A percentile compares a stretch with the other conserved stretches of the same genome.
Conservation (phyloP, 2,329 filamentous ascomycete genomes). For the Aspergillus brasiliensis region DNA sequence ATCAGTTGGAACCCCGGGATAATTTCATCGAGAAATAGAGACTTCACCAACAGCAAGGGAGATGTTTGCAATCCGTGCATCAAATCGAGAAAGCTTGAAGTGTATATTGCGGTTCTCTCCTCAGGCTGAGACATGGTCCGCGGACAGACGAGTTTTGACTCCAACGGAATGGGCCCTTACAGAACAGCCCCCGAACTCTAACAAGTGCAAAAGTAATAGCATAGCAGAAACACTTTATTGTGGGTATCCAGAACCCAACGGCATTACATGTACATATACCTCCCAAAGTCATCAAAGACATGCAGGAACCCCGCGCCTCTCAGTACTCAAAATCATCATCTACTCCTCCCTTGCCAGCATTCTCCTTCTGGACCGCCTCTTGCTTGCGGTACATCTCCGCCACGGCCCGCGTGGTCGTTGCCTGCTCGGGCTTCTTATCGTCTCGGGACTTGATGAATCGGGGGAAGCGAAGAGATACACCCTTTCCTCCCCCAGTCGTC, state of each 20-base stretch:
- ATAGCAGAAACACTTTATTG: not conserved
- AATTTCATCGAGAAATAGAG: not conserved
- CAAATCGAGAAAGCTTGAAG: not conserved
- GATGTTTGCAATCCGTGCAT: not conserved
- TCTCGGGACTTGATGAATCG: conserved; percentile 89
- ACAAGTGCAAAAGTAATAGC: not conserved
- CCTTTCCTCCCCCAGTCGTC: conserved; percentile 67
- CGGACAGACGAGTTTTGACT: not conserved
- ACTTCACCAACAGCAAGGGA: not conserved
- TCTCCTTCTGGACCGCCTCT: conserved; percentile 83
- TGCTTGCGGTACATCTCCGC: conserved; percentile 97
- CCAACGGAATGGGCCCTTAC: not conserved
- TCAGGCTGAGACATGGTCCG: no score
- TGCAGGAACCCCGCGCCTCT: conserved; percentile 12
- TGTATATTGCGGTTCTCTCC: not conserved
- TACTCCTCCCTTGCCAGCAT: conserved; percentile 81
- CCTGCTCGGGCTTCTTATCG: conserved; percentile 93
- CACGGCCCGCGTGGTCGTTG: conserved; percentile 80
- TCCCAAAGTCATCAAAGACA: not conserved
- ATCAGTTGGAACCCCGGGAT: no score
- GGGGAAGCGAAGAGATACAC: conserved; percentile 87
- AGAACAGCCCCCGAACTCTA: not conserved
- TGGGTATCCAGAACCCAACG: not conserved
- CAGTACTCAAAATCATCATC: conserved; percentile 99
- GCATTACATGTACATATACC: conserved; percentile 3